Evolutionary conservation across 164 flowering plant genomes (phyloP).

Genomic region (Tinospora cordifolia): DNA sequence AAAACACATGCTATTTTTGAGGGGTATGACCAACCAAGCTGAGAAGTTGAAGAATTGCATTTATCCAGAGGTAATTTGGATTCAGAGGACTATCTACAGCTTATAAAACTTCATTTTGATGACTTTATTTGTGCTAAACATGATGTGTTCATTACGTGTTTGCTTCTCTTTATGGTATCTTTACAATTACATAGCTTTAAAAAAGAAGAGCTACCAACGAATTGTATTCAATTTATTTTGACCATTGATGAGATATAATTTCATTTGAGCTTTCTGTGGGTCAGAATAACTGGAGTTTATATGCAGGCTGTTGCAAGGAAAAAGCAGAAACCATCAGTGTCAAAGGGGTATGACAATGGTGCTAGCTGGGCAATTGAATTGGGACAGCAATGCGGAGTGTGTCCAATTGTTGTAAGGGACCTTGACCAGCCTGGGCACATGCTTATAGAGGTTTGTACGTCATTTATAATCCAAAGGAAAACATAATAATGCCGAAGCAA

Average conservation of each 20-base stretch:
- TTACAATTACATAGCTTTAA: too few relatives aligned
- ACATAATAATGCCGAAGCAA: background rate
- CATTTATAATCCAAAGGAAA: background rate
- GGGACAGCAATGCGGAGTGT: slow-evolving; percentile 15
- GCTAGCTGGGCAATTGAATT: slow-evolving; percentile 35
- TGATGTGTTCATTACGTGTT: too few relatives aligned
- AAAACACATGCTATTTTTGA: slow-evolving; percentile 73
- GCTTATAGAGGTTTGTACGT: slow-evolving; percentile 27
- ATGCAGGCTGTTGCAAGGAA: slow-evolving; percentile 27
- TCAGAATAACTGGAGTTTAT: too few relatives aligned
- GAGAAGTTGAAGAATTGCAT: slow-evolving; percentile 46
- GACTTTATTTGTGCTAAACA: too few relatives aligned
- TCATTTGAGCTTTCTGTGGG: too few relatives aligned
- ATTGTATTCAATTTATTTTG: background rate
- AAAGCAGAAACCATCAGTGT: slow-evolving; percentile 23
- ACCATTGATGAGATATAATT: background rate
- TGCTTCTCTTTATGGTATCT: too few relatives aligned
- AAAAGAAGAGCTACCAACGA: too few relatives aligned
- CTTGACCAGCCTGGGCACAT: slow-evolving; percentile 28
- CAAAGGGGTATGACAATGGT: slow-evolving; percentile 26
- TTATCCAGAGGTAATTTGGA: slow-evolving; percentile 33
- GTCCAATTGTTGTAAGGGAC: slow-evolving; percentile 23
- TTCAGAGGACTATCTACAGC: background rate
- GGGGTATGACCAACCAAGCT: slow-evolving; percentile 50
- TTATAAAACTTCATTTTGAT: background rate